phyloP scores from a whole-genome alignment of 768 basidiomycete species.

The Collybia nuda region DNA sequence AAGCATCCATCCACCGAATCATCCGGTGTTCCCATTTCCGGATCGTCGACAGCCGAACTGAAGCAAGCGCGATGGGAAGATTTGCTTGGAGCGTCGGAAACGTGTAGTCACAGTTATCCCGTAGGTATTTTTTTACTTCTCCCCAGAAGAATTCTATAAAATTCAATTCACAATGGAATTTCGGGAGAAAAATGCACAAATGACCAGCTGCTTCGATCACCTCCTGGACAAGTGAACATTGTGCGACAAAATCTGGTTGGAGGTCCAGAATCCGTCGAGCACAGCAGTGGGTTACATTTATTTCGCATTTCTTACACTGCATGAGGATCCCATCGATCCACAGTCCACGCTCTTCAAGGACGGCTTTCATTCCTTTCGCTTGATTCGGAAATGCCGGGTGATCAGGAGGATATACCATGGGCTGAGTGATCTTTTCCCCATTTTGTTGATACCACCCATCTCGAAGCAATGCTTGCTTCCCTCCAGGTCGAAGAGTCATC shows the following conservation, averaged over 20 bases:
- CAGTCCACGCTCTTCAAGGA: neutral
- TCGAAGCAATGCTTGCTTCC: too few relatives aligned
- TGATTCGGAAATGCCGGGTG: neutral
- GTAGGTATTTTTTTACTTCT: neutral
- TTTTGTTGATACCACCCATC: too few relatives aligned
- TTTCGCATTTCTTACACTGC: neutral
- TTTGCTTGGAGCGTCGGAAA: conserved; percentile 1
- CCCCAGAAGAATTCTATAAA: conserved; percentile 8
- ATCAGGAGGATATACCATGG: neutral
- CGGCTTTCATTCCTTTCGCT: neutral
- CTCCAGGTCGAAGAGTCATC: too few relatives aligned
- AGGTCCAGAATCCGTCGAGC: neutral
- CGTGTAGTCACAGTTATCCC: neutral
- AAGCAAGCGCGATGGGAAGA: neutral
- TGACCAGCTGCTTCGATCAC: conserved; percentile 17
- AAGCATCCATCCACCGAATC: conserved; percentile 26
- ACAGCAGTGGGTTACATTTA: neutral
- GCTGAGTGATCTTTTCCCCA: neutral
- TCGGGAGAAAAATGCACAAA: conserved; percentile 4
- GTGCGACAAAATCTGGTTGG: neutral
- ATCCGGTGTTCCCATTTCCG: conserved; percentile 29
- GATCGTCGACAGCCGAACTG: neutral
- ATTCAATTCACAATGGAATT: too few relatives aligned
- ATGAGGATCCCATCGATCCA: neutral
- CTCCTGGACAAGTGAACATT: neutral